Evolutionary conservation across 805 yeast species (phyloP).

Genomic region (Yarrowia sp.): DNA sequence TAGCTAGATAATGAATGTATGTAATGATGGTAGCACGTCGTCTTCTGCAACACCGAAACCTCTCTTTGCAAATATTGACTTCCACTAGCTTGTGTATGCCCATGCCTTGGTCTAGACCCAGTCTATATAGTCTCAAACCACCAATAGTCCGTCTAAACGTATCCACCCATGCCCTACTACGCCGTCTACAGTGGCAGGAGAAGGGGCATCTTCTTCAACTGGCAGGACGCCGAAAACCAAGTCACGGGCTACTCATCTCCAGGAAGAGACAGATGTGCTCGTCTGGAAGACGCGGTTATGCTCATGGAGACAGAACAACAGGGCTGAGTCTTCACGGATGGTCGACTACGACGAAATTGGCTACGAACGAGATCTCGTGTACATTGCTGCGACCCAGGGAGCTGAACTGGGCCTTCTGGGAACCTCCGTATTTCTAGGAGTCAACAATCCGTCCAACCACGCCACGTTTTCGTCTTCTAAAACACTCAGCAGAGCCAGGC

Average conservation of each 20-base stretch:
- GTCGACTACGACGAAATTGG: neutral
- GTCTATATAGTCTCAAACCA: no score
- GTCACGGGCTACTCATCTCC: constrained; percentile 4
- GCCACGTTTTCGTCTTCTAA: neutral
- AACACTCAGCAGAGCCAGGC: neutral
- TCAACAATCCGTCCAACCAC: neutral
- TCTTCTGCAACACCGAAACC: no score
- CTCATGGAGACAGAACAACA: neutral
- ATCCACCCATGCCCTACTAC: neutral
- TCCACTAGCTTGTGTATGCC: no score
- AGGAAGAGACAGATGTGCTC: neutral
- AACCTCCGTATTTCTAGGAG: neutral
- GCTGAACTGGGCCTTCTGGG: neutral
- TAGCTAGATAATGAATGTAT: no score
- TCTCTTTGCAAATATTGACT: no score
- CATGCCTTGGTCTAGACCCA: no score
- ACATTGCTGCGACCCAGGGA: neutral
- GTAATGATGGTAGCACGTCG: no score
- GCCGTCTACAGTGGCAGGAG: constrained; percentile 4
- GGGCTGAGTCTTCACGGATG: neutral
- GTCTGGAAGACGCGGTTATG: neutral
- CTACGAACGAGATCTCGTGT: neutral
- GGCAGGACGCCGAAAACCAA: constrained; percentile 3
- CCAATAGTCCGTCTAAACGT: no score
- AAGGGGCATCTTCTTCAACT: neutral